Percentiles rank a stretch among this genome's conserved stretches.
phyloP scores from a whole-genome alignment of 2,329 filamentous ascomycete genomes.

The Fusarium musae region DNA sequence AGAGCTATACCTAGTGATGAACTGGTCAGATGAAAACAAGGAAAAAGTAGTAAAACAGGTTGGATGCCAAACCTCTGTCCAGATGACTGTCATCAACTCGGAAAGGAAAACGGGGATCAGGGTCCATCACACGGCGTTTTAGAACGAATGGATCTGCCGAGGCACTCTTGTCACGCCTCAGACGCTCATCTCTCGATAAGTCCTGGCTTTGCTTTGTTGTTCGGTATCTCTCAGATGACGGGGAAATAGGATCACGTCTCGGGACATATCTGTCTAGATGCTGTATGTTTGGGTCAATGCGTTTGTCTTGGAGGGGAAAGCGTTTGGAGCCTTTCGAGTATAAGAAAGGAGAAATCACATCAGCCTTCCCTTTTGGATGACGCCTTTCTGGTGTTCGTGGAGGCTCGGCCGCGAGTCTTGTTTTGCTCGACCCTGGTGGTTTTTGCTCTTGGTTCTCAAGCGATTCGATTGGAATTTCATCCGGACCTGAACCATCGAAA shows the following conservation, averaged over 20 bases:
- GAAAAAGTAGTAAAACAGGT: background rate
- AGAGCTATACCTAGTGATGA: conserved; percentile 42
- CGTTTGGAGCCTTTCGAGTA: conserved; percentile 1
- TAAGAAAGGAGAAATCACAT: conserved; percentile 29
- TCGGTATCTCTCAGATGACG: conserved; percentile 57
- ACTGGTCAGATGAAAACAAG: conserved; percentile 2
- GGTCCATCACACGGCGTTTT: conserved; percentile 38
- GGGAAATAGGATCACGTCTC: conserved; percentile 49
- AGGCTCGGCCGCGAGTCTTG: background rate
- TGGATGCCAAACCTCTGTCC: conserved; percentile 23
- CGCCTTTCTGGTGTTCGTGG: conserved; percentile 3
- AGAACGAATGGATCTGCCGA: conserved; percentile 56
- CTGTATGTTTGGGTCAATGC: conserved; percentile 22
- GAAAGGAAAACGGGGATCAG: conserved; percentile 22
- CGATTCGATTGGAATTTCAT: background rate
- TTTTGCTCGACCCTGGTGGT: background rate
- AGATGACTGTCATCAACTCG: conserved; percentile 25
- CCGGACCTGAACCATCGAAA: conserved; percentile 36
- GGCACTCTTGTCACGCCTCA: conserved; percentile 56
- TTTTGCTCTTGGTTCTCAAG: conserved; percentile 6
- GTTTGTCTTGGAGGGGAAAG: conserved; percentile 7
- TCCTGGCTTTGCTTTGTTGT: conserved; percentile 56
- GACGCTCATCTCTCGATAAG: conserved; percentile 56
- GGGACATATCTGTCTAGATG: conserved; percentile 64
- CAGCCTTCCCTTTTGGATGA: background rate